Base-by-base conservation (phyloP, 1,139 yeast species). In the Taphrina wiesneri region DNA sequence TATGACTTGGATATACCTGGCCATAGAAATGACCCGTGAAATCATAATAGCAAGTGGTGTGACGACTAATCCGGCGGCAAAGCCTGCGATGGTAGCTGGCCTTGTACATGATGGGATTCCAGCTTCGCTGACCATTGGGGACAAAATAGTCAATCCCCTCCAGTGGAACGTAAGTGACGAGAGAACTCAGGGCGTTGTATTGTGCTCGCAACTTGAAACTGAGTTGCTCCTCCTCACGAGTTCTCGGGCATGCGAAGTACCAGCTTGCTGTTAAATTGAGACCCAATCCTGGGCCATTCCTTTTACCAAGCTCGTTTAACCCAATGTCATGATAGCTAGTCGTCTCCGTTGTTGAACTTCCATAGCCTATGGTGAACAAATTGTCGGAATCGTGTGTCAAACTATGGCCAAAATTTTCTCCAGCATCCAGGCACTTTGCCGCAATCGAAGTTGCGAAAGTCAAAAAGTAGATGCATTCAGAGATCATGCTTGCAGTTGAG, bases 1-100 rank as follows among this genome's bases (percentile, higher is more conserved):
- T 45, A n/a, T 21, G 49, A 5, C 26, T n/a, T n/a, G 25, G 49
- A 45, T 45, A 45, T 45, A 45, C 49, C n/a, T 45, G 49, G n/a
- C 49, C 49, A 21, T 23, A 21, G n/a, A 45, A 45, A 28, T 45
- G 49, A 13, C 28, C 28, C 11, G 28, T 21, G n/a, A 45, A 45
- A 21, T 21, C 11, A 45, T 45, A 45, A 1, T 45, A 45, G n/a
- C 49, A 45, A 11, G 11, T n/a, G 7, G 26, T 21, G 13, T n/a
- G 15, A 45, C n/a, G 28, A n/a, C 21, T n/a, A n/a, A 45, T 9
- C 9, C 49, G 26, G n/a, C 2, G 13, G n/a, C 49, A 45, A 11
- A 19, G 11, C 11, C 7, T 11, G n/a, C n/a, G 26, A 21, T 19
- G 26, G 28, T 45, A 45, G 5, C 28, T 19, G 7, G n/a, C 49